These are phyloP conservation scores for Colletotrichum godetiae DNA, from an alignment of 2,329 filamentous ascomycete genomes.

Conservation along the genomic window DNA sequence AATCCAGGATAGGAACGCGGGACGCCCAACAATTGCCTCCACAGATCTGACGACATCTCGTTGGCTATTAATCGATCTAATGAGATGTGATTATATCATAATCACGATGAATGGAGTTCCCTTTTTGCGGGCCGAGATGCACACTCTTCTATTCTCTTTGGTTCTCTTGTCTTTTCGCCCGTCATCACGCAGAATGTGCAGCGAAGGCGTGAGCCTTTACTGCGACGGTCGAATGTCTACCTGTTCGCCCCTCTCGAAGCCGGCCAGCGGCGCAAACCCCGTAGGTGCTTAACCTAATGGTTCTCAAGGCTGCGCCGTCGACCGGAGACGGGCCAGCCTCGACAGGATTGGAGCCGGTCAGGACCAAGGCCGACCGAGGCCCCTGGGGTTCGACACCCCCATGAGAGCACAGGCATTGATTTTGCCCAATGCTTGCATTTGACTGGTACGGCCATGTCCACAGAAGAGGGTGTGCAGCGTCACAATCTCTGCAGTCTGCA, in stretches of 20 bases:
- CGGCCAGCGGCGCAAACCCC: background rate
- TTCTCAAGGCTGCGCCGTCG: background rate
- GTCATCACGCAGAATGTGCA: too few species aligned
- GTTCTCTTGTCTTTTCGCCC: background rate
- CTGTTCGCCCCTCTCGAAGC: background rate
- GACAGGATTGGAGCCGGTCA: background rate
- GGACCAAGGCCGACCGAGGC: background rate
- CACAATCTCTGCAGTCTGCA: background rate
- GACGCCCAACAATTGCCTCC: background rate
- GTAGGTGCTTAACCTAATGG: background rate
- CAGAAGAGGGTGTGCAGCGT: slow-evolving; percentile 23
- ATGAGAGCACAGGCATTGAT: background rate
- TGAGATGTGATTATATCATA: slow-evolving; percentile 28
- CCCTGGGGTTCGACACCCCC: slow-evolving; percentile 6
- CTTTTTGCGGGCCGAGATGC: slow-evolving; percentile 4
- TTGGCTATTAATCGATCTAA: slow-evolving; percentile 18
- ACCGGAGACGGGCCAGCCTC: background rate
- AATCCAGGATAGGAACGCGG: background rate
- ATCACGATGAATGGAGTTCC: background rate
- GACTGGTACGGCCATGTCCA: slow-evolving; percentile 1
- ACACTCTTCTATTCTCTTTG: background rate
- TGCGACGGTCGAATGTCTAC: background rate
- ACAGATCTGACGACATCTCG: slow-evolving; percentile 7
- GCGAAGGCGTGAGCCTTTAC: background rate
- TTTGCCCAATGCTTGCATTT: background rate